Base-by-base conservation (phyloP, 768 basidiomycete genomes). In the Suillus variegatus region DNA sequence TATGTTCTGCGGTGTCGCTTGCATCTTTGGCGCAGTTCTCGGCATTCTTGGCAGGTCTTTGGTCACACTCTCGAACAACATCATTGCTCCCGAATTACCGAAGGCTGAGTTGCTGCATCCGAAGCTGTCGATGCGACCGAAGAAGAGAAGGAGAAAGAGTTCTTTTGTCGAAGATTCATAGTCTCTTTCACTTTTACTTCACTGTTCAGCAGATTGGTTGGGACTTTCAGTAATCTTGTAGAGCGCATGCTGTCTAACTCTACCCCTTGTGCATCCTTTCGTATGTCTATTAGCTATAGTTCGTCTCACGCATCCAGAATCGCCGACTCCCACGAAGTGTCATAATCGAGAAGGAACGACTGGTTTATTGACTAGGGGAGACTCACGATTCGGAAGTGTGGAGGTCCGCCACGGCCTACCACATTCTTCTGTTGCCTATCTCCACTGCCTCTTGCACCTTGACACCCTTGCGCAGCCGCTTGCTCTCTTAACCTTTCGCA, bases 1-100 rank as follows among this genome's bases (percentile, higher is more conserved):
- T 67, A 81, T 87, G 16, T 82, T 88, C 65, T 81, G 78, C 46
- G 85, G 85, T 2, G 81, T 85, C 1, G 86, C 87, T 1, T 86
- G 84, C 66, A 82, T 88, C 60, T 78, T 79, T 10, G 87, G 87
- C 7, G 75, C 74, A 12, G 20, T 81, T 22, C 52, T 88, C 1
- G 87, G 87, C 3, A 57, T 81, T 1, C 66, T 76, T 14, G 87
- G 79, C 1, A 43, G 57, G 10, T 60, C 22, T 28, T 60, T 60
- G 25, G 18, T 60, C 57, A 22, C 57, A 41, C 25, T 60, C 10
- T 41, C 18, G 25, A 60, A 60, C 18, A 60, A 60, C 40, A 1
- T 41, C 57, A 41, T 60, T 25, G 57, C 40, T 28, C 57, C 57
- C 22, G 18, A 41, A 60, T 16, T 13, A 16, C 13, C 57, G 18